A percentile compares a stretch with the other conserved stretches of the same genome.
Evolutionary conservation across 164 flowering plant species (phyloP).

Genomic region (Vitis riparia): DNA sequence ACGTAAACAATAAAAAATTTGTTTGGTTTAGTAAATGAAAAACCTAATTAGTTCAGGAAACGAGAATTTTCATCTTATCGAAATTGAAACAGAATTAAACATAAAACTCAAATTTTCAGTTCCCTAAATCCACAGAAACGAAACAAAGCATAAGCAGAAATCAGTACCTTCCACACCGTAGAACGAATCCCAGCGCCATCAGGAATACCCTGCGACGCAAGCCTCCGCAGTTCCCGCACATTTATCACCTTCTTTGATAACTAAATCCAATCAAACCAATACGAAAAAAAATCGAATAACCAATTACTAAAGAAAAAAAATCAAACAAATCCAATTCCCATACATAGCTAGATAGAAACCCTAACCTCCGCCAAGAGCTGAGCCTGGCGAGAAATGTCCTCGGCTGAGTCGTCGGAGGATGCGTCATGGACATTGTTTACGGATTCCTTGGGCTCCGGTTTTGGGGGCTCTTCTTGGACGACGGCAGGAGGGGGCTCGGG

Average conservation of each 20-base stretch:
- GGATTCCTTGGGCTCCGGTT: conserved; percentile 25
- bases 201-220: conserved; percentile 80
- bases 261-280: conserved; percentile 28
- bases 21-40: no score
- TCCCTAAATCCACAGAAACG: neutral
- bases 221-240: conserved; percentile 65
- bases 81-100: no score
- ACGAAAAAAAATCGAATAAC: neutral
- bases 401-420: conserved; percentile 32
- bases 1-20: neutral
- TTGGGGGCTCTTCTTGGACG: conserved; percentile 14
- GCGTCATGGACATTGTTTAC: conserved; percentile 19
- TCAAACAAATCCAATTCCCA: neutral
- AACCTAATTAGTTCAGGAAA: no score
- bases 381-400: conserved; percentile 65
- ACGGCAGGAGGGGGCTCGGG: conserved; percentile 16
- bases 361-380: conserved; percentile 76
- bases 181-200: conserved; percentile 86
- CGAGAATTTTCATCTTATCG: no score
- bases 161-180: conserved; percentile 85
- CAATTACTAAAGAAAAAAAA: neutral
- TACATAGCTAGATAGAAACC: neutral
- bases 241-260: conserved; percentile 73
- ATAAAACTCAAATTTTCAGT: neutral
- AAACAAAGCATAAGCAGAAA: neutral